phyloP scores from a whole-genome alignment of 768 basidiomycete genomes.

The Rhizopogon rudus region DNA sequence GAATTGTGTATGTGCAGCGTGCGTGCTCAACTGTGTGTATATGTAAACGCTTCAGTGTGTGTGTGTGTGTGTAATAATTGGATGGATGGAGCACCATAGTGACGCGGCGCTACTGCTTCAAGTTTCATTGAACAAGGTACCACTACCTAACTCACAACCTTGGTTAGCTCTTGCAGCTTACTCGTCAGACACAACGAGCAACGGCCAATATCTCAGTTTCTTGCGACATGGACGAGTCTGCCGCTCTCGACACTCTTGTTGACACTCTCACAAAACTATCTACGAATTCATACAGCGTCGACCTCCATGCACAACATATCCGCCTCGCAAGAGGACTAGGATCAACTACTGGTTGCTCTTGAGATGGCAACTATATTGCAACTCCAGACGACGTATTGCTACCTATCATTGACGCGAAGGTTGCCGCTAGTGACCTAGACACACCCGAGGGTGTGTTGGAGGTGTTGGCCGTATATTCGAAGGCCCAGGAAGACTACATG shows the following conservation, averaged over 20 bases:
- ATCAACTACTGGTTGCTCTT: constrained; percentile 56
- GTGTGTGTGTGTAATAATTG: no score
- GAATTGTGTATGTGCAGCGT: no score
- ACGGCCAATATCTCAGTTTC: constrained; percentile 22
- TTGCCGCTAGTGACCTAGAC: constrained; percentile 44
- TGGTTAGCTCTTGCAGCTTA: background rate
- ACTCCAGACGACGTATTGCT: constrained; percentile 71
- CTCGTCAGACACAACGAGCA: constrained; percentile 16
- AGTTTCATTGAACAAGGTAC: no score
- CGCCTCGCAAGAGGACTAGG: constrained; percentile 54
- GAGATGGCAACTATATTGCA: constrained; percentile 63
- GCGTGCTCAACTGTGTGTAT: no score
- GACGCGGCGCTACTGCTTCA: background rate
- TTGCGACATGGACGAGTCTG: no score
- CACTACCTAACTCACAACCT: no score
- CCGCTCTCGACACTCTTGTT: no score
- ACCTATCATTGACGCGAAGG: constrained; percentile 56
- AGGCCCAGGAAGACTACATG: constrained; percentile 72
- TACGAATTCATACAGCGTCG: no score
- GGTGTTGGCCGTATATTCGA: constrained; percentile 55
- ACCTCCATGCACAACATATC: constrained; percentile 18
- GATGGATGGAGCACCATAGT: no score
- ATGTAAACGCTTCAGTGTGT: no score
- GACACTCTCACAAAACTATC: no score
- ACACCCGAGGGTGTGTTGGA: constrained; percentile 48